Base-by-base conservation (phyloP, 108 stramenopile genomes). In the Skeletonema grethae region DNA sequence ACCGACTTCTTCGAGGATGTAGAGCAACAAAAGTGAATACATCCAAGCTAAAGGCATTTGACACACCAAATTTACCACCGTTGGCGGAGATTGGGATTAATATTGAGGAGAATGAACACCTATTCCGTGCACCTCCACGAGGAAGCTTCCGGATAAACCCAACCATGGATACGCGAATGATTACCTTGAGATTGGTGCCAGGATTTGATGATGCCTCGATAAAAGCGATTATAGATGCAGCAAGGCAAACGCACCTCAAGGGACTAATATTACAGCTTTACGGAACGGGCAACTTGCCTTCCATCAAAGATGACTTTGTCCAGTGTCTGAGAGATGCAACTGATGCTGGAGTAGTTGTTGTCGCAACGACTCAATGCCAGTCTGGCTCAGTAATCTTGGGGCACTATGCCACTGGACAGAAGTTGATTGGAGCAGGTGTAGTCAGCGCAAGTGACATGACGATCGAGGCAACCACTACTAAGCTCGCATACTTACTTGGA, bases 221-320 rank as follows among this genome's bases (percentile, higher is more conserved):
- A 25, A 60, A 70, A 29, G 69, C 79, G 18, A 79, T 88, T 68
- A 83, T 96, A 45, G 63, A 80, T 12, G 77, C 69, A 30, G 80
- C 67, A 55, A 57, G 39, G 13, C 80, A 84, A 70, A 75, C 62
- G 12, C 43, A 73, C 29, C 64, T 95, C 62, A 70, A 70, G 53
- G 97, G 88, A 7, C 79, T 99, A 55, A 92, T 99, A 7, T 68
- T 99, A 53, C 92, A 98, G 72, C 73, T 98, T 9, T 98, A 98
- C 70, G 99, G 99, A 38, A 98, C 98, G 4, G 97, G 98, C 35
- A 99, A 97, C 69, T 80, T 88, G 32, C 97, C 97, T 4, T 73
- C 77, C 38, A 77, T 88, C 2, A 95, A 97, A 48, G 80, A 94
- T 46, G 79, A 82, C 13, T 86, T 94, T 15, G 78, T 94, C 16